These are phyloP conservation scores for Castanea sativa DNA, from an alignment of 306 rosid genomes.

Conservation along the genomic window DNA sequence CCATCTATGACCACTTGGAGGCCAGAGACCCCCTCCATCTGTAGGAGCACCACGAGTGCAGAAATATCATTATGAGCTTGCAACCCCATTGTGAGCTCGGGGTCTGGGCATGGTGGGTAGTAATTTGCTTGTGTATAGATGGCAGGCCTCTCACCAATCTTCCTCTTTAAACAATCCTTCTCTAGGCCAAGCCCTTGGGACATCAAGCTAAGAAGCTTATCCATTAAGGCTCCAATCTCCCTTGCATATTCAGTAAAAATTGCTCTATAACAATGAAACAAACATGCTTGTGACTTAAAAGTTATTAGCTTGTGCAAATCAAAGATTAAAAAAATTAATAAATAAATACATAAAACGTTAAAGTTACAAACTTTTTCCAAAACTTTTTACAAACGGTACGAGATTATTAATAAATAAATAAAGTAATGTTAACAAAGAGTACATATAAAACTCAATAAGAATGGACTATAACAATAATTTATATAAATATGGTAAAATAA, in stretches of 20 bases:
- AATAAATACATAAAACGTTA: too few relatives aligned
- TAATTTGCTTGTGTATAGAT: slow-evolving; percentile 14
- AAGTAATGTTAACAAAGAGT: too few relatives aligned
- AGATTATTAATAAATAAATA: too few relatives aligned
- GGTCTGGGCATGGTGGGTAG: slow-evolving; percentile 25
- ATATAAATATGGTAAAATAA: too few relatives aligned
- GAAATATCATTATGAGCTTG: slow-evolving; percentile 12
- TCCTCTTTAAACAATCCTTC: slow-evolving; percentile 25
- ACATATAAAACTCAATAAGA: too few relatives aligned
- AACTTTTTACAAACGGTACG: too few relatives aligned
- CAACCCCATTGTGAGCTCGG: slow-evolving; percentile 19
- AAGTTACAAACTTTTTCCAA: too few relatives aligned
- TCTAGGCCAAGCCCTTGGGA: slow-evolving; percentile 49
- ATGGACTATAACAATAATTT: too few relatives aligned
- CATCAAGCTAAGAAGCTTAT: slow-evolving; percentile 39
- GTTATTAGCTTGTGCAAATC: too few relatives aligned
- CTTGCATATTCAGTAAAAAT: slow-evolving; percentile 49
- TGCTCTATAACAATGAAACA: slow-evolving; percentile 22
- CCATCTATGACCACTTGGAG: slow-evolving; percentile 10
- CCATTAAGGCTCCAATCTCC: slow-evolving; percentile 34
- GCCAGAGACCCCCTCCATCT: slow-evolving; percentile 16
- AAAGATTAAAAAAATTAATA: too few relatives aligned
- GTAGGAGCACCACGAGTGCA: slow-evolving; percentile 6
- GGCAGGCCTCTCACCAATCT: slow-evolving; percentile 35
- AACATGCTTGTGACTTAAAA: not conserved